phyloP scores from a whole-genome alignment of 345 rosid genomes.

The Populus deltoides region DNA sequence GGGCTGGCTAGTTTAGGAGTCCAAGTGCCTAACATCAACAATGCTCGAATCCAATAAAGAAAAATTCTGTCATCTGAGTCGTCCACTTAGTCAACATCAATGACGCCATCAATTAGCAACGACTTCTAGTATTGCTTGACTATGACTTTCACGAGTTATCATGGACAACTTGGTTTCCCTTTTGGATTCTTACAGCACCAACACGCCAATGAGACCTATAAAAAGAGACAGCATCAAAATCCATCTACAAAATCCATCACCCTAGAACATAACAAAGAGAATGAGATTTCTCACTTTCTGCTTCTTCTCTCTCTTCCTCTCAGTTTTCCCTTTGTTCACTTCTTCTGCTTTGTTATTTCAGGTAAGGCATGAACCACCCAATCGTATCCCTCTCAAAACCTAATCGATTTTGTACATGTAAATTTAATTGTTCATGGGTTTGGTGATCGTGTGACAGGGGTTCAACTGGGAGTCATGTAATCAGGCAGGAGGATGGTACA shows the following conservation, averaged over 20 bases:
- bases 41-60: too few relatives aligned
- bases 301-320: constrained; percentile 2
- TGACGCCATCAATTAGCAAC: not conserved
- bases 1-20: too few relatives aligned
- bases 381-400: not conserved
- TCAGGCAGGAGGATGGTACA: constrained; percentile 78
- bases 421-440: not conserved
- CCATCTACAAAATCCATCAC: not conserved
- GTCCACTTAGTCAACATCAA: not conserved
- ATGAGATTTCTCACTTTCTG: constrained; percentile 2
- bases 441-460: constrained; percentile 39
- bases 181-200: constrained; percentile 1
- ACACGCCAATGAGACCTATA: not conserved
- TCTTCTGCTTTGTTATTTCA: constrained; percentile 15
- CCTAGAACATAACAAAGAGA: not conserved
- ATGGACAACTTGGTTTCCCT: not conserved
- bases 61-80: too few relatives aligned
- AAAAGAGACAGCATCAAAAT: not conserved
- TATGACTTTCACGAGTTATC: not conserved
- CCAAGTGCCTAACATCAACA: too few relatives aligned
- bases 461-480: constrained; percentile 88
- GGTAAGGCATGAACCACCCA: constrained; percentile 4
- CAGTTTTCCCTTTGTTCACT: constrained; percentile 15
- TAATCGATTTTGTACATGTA: not conserved
- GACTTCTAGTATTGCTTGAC: not conserved